phyloP scores from a whole-genome alignment of 805 yeast genomes.

The Wickerhamomyces xylosicus region DNA sequence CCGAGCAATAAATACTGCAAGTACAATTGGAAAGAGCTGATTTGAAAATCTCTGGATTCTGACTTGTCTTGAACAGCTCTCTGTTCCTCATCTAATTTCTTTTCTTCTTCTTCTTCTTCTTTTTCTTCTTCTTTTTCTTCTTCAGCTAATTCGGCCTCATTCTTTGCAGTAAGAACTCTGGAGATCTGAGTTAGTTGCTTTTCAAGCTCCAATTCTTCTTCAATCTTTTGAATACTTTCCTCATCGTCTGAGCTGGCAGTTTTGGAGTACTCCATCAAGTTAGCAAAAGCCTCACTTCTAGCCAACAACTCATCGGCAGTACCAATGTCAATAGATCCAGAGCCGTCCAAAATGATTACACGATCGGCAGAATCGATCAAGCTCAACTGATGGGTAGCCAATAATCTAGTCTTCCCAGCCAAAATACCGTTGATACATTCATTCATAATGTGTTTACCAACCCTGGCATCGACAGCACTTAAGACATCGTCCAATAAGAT shows the following conservation, averaged over 20 bases:
- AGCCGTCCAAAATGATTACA: slow-evolving; percentile 50
- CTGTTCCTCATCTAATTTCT: slow-evolving; percentile 9
- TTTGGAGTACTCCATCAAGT: slow-evolving; percentile 38
- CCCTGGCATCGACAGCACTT: slow-evolving; percentile 81
- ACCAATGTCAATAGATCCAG: slow-evolving; percentile 58
- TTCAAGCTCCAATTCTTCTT: slow-evolving; percentile 21
- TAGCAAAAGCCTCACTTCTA: slow-evolving; percentile 35
- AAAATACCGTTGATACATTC: slow-evolving; percentile 56
- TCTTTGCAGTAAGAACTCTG: slow-evolving; percentile 8
- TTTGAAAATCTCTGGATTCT: slow-evolving; percentile 13
- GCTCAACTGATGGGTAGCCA: slow-evolving; percentile 80
- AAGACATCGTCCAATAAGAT: slow-evolving; percentile 69
- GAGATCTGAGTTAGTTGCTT: slow-evolving; percentile 14
- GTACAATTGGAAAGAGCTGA: slow-evolving; percentile 25
- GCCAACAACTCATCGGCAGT: slow-evolving; percentile 40
- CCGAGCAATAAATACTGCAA: slow-evolving; percentile 33
- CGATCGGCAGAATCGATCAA: slow-evolving; percentile 61
- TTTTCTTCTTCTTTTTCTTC: slow-evolving; percentile 18
- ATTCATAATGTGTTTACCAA: slow-evolving; percentile 69
- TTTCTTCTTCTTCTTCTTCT: slow-evolving; percentile 19
- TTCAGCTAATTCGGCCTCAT: slow-evolving; percentile 18
- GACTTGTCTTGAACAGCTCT: slow-evolving; percentile 10
- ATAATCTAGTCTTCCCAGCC: slow-evolving; percentile 48
- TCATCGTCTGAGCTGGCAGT: slow-evolving; percentile 22
- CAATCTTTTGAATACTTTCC: slow-evolving; percentile 20